Base-by-base conservation (phyloP, 768 basidiomycete genomes). In the Coprinopsis cinerea region DNA sequence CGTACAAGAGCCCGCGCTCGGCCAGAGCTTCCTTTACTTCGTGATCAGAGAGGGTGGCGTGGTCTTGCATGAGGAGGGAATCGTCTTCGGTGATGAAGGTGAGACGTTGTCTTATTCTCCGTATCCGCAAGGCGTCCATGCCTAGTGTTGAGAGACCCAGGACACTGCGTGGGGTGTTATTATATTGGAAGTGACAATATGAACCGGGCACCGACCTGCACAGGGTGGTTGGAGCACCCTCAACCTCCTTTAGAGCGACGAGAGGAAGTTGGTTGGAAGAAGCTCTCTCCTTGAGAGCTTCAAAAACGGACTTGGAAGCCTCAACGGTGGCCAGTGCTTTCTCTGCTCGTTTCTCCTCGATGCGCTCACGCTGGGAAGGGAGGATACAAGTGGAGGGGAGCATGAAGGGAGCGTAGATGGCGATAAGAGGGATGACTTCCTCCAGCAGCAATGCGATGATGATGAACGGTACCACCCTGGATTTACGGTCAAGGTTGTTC, bases 361-460 rank as follows among this genome's bases (percentile, higher is more conserved):
- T 92, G 68, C 70, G 84, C 62, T 60, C 72, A 30, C 75, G 80
- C 67, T 93, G 91, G 11, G 85, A 82, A 1, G 91, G 87, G 4
- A 93, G 76, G 48, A 92, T 75, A 60, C 89, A 92, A 0, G 91
- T 92, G 2, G 89, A 92, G 0, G 91, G 91, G 23, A 93, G 79
- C 70, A 90, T 76, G 60, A 77, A 79, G 1, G 91, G 91, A n/a
- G 79, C 82, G 59, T 88, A 92, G 53, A 93, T 78, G 23, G 88
- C 88, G 53, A 92, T 78, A 53, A 93, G 74, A 13, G 91, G 91
- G 48, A 93, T 78, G 27, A 86, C 62, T 64, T 93, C 91, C 64
- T 93, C 91, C 1, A 89, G 69, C 13, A 92, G 62, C 23, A 88
- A 61, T 24, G 89, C 75, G 51, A 91, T 79, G 57, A 88, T 56